Conservation (phyloP, 345 rosid species). For the Salix brachista region DNA sequence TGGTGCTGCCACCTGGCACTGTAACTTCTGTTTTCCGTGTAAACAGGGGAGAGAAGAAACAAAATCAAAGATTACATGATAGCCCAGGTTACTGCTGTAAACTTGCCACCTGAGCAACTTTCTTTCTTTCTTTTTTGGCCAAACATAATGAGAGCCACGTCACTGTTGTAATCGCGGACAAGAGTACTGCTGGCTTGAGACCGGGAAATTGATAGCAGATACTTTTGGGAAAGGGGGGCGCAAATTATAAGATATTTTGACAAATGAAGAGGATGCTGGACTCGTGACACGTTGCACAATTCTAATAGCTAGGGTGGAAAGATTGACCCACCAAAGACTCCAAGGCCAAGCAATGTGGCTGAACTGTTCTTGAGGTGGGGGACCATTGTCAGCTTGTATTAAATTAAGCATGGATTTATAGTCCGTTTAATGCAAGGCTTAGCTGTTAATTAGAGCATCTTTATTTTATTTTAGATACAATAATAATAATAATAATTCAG, state of each 20-base stretch:
- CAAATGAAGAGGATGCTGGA: neutral
- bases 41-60: neutral
- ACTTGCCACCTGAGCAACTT: too few species aligned
- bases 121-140: neutral
- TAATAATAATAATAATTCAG: neutral
- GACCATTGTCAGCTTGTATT: conserved; percentile 4
- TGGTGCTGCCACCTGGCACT: neutral
- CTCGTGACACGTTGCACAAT: neutral
- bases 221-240: conserved; percentile 1
- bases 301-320: neutral
- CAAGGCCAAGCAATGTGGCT: conserved; percentile 16
- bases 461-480: neutral
- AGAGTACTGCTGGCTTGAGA: neutral
- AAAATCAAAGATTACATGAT: neutral
- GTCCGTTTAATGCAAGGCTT: conserved; percentile 20
- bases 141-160: neutral
- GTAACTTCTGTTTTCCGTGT: neutral
- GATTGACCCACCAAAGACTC: conserved; percentile 14
- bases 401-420: conserved; percentile 1
- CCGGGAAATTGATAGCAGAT: neutral
- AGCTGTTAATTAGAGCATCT: conserved; percentile 19
- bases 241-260: neutral
- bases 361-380: conserved; percentile 6
- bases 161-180: neutral
- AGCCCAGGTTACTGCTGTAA: too few species aligned